Evolutionary conservation across 768 basidiomycete species (phyloP).

Genomic region (Mycena sanguinolenta): DNA sequence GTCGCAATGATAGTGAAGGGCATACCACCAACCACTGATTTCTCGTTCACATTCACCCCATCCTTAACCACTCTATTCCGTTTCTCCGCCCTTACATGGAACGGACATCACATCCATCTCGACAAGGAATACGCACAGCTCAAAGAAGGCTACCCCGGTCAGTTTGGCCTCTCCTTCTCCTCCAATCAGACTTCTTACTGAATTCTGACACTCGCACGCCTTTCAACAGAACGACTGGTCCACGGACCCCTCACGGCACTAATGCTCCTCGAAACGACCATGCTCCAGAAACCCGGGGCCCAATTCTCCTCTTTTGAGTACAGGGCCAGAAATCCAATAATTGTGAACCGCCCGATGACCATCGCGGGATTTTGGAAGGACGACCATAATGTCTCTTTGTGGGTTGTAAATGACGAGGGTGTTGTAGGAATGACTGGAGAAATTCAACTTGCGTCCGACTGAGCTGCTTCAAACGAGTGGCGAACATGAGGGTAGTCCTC

Average conservation of each 20-base stretch:
- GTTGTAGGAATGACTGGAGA: conserved; percentile 42
- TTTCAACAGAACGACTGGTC: conserved; percentile 74
- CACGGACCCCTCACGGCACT: conserved; percentile 88
- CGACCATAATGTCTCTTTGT: conserved; percentile 46
- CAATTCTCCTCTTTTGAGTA: conserved; percentile 69
- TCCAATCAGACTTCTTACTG: background rate
- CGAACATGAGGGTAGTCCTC: too few species aligned
- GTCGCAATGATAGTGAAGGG: conserved; percentile 62
- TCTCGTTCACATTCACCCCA: conserved; percentile 77
- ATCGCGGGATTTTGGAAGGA: conserved; percentile 53
- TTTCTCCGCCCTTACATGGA: conserved; percentile 92
- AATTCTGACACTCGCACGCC: background rate
- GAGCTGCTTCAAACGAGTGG: too few species aligned
- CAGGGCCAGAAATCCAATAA: conserved; percentile 66
- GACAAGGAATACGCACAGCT: conserved; percentile 78
- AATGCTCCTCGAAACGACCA: conserved; percentile 77
- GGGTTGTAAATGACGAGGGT: conserved; percentile 52
- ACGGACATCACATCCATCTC: conserved; percentile 87
- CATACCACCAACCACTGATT: conserved; percentile 63
- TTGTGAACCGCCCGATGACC: conserved; percentile 55
- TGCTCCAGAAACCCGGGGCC: conserved; percentile 61
- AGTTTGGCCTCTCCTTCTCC: conserved; percentile 30
- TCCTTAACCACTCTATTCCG: conserved; percentile 82
- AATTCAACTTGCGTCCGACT: conserved; percentile 10
- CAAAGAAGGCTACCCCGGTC: conserved; percentile 83